Base-by-base conservation (phyloP, 768 basidiomycete genomes). In the Mrakia hoshinonis region DNA sequence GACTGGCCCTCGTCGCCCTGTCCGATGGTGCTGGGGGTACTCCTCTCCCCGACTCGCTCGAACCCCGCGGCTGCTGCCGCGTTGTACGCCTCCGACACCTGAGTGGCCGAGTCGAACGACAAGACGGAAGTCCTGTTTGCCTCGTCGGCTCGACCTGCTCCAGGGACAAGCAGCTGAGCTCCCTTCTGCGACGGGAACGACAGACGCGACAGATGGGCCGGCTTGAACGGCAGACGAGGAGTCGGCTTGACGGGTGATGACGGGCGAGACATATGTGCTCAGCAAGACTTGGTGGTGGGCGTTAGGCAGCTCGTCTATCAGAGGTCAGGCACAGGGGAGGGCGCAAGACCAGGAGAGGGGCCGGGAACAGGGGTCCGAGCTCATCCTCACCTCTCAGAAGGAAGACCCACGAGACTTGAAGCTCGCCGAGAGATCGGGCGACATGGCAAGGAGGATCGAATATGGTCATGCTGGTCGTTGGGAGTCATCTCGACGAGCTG, bases 181-280 rank as follows among this genome's bases (percentile, higher is more conserved):
- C 58, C 13, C 15, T 10, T 31, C 34, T 58, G 48, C 15, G 18
- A 15, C 4, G 69, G 61, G 61, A 70, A 70, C 2, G 61, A 64
- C 11, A 70, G 38, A 3, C 69, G 60, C 12, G 58, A 22, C 48
- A 70, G 49, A 49, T 70, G 69, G 24, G 69, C 46, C 4, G 69
- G 69, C 29, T 70, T 70, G 48, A 31, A 31, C 1, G 67, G 67
- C 1, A 61, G 36, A 5, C 58, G 58, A 34, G 58, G 58, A n/a
- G 58, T 61, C 7, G 36, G 36, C n/a, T 61, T 61, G 18, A 36
- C 5, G 4, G 58, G 4, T 1, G 58, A 38, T 13, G 58, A 18
- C 4, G 22, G 54, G 22, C 26, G 54, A 29, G 54, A 29, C 10
- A 13, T 4, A 22, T 36, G 20, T 1, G 29, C 22, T 22, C 36